Base-by-base conservation (phyloP, 371 early-diverging fungal genomes). In the Parasitella parasitica region DNA sequence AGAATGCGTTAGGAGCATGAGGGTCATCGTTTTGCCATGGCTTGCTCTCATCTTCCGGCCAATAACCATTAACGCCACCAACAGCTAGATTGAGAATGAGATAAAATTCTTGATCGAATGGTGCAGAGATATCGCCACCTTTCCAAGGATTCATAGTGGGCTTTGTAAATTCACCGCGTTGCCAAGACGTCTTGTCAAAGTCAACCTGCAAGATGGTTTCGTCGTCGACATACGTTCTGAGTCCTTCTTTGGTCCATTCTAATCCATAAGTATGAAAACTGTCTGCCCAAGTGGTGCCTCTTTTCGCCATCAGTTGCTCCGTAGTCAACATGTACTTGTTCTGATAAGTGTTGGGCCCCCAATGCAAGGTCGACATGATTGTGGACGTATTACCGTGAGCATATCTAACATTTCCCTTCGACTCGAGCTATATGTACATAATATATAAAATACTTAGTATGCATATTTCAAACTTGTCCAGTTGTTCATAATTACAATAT, bases 31-130 rank as follows among this genome's bases (percentile, higher is more conserved):
- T 82, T 12, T 50, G 65, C 88, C 88, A 88, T n/a, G 88, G 88
- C 41, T 85, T 85, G 24, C 36, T 55, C 2, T 64, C 64, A 30
- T 55, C 70, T 54, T 89, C 88, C 24, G 86, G 85, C 72, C 86
- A 91, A 60, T 77, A 89, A 1, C 80, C 86, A 50, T 78, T 81
- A 2, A 81, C 78, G 8, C 89, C 89, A 16, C 88, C 89, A 2
- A 89, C 89, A 6, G 91, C 89, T 2, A 91, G 79, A 59, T 91
- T 89, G 54, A 91, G 58, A 27, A 88, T 79, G 73, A 88, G 30
- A 54, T 82, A 85, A 50, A 86, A 86, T 50, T 85, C 84, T 68
- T 86, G 80, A 58, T 89, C 89, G 64, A 89, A 89, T 0, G 88
- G 88, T 6, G 89, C 84, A 8, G 76, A 63, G 27, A 76, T 76